Percentiles rank a stretch among this genome's conserved stretches.
Conservation (phyloP, 2,329 filamentous ascomycete species). For the Sclerotinia borealis region DNA sequence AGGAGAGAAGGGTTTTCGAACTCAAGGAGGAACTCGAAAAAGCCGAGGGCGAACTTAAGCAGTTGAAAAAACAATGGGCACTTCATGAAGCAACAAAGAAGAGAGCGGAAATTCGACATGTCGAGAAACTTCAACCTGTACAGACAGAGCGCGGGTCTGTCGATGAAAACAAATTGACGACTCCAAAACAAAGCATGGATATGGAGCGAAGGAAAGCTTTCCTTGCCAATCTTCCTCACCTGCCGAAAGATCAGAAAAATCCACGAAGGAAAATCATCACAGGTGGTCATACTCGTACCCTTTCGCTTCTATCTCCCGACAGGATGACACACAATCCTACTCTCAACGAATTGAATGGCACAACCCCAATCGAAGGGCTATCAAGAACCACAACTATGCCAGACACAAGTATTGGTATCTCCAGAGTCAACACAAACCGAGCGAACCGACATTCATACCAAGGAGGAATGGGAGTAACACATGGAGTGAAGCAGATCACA, state of each 20-base stretch:
- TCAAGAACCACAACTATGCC: slow-evolving; percentile 28
- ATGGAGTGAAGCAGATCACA: slow-evolving; percentile 32
- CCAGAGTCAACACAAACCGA: slow-evolving; percentile 23
- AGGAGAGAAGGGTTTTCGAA: slow-evolving; percentile 87
- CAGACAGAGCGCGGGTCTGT: slow-evolving; percentile 27
- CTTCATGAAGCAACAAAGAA: slow-evolving; percentile 71
- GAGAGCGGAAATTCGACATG: slow-evolving; percentile 56
- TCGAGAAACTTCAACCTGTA: slow-evolving; percentile 53
- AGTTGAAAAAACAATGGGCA: slow-evolving; percentile 79
- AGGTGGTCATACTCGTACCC: slow-evolving; percentile 55
- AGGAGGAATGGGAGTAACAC: slow-evolving; percentile 23
- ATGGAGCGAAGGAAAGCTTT: slow-evolving; percentile 68
- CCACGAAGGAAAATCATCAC: slow-evolving; percentile 59
- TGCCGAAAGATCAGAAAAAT: slow-evolving; percentile 28
- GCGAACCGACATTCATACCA: slow-evolving; percentile 31
- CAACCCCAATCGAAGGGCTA: slow-evolving; percentile 23
- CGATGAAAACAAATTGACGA: slow-evolving; percentile 23
- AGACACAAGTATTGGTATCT: slow-evolving; percentile 29
- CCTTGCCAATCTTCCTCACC: slow-evolving; percentile 42
- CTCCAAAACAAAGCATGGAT: slow-evolving; percentile 44
- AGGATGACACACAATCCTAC: slow-evolving; percentile 25
- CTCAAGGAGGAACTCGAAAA: slow-evolving; percentile 81
- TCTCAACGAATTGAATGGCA: slow-evolving; percentile 34
- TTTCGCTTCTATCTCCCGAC: slow-evolving; percentile 74
- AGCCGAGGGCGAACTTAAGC: slow-evolving; percentile 70